These are phyloP conservation scores for Pyrenopolyporus hunteri DNA, from an alignment of 495 filamentous ascomycete genomes.

Conservation along the genomic window DNA sequence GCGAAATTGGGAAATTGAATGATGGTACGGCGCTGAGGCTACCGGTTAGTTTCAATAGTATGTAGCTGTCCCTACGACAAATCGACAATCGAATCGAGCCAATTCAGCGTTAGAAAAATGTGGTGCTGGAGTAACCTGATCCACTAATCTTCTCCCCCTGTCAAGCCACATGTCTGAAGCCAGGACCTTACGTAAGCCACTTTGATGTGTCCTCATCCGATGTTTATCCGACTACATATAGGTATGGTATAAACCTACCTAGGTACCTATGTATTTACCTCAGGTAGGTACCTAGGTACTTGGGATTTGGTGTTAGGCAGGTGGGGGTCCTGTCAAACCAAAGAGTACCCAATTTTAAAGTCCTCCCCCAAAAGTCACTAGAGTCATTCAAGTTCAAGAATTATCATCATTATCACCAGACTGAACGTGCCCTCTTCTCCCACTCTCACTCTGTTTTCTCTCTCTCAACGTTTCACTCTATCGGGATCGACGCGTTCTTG, in stretches of 20 bases:
- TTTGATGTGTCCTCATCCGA: too few species aligned
- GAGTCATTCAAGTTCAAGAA: too few species aligned
- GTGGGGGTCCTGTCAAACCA: slow-evolving; percentile 7
- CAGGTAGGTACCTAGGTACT: background rate
- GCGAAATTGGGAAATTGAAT: slow-evolving; percentile 11
- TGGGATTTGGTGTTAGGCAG: background rate
- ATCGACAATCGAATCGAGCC: slow-evolving; percentile 26
- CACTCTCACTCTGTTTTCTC: slow-evolving; percentile 1
- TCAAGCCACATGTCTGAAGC: slow-evolving; percentile 25
- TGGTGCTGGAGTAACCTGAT: slow-evolving; percentile 7
- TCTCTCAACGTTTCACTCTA: slow-evolving; percentile 1
- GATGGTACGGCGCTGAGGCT: slow-evolving; percentile 17
- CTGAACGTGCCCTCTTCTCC: background rate
- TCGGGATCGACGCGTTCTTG: background rate
- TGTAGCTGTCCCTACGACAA: slow-evolving; percentile 30
- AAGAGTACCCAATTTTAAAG: background rate
- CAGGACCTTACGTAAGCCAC: background rate
- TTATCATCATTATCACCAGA: too few species aligned
- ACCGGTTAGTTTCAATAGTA: background rate
- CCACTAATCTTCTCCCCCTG: slow-evolving; percentile 33
- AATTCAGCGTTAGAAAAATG: slow-evolving; percentile 34
- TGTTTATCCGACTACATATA: slow-evolving; percentile 5
- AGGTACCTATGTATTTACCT: background rate
- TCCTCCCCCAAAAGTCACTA: background rate
- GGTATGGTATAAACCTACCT: too few species aligned